Evolutionary conservation across 2,329 filamentous ascomycete genomes (phyloP), one percentile per base, ranked within the genome.

Genomic region (Fusarium subglutinans): DNA sequence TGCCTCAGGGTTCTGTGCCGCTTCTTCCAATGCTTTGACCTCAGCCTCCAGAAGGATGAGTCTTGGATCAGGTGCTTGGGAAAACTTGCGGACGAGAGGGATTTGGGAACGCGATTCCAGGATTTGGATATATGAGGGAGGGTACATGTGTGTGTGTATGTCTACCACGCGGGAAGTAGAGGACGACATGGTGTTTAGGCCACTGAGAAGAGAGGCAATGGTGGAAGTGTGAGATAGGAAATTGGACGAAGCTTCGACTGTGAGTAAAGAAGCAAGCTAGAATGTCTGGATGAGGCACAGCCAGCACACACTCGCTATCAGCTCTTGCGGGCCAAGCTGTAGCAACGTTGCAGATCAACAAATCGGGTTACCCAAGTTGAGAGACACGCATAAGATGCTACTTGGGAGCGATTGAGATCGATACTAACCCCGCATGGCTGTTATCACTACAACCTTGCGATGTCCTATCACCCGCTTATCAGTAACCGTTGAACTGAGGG

Each of bases 141-240:
- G 90, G 80, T 92, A 92, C 87, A 92, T 90, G 82, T 92, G 90
- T 5, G 90, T 92, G 86, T 92, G 90, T 79, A 92, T 87, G 82
- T 92, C 90, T 64, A 92, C 90, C 58, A 92, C 84, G 44, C 82
- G 76, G 57, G 79, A 79, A 50, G 81, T 71, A 51, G 80, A 73
- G 26, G 81, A 79, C 22, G 79, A 74, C 84, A 86, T 86, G 61
- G 53, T 54, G 33, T 24, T 50, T 33, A 33, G 45, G 50, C 41
- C 38, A 35, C 54, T 18, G 48, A 61, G 37, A 28, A 20, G 37
- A 56, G 54, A 56, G 54, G 55, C 44, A 26, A 40, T 47, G 47
- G 37, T 43, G 28, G 30, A 48, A 40, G 51, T 28, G 33, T 57
- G 44, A 44, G 54, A 41, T 41, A 55, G 47, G 24, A 24, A 18